Conservation (phyloP, 2,329 filamentous ascomycete species). For the Leptographium flavum region DNA sequence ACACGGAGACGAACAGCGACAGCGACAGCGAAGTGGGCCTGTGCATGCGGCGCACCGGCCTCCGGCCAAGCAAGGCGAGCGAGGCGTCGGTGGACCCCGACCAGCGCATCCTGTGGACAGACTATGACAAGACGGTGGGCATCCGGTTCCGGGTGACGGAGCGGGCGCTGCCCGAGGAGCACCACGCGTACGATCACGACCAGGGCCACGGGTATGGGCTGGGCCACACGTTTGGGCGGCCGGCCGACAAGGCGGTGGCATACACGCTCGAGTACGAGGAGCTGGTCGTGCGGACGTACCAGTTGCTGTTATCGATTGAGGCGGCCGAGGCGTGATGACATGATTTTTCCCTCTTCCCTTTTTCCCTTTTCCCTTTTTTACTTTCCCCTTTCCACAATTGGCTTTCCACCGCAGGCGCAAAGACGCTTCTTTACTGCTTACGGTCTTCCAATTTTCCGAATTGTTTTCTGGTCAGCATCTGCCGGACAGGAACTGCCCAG, state of each 20-base stretch:
- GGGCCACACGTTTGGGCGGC: constrained; percentile 39
- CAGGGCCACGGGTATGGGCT: too few species aligned
- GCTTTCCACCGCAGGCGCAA: too few species aligned
- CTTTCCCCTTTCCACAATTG: too few species aligned
- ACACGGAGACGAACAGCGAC: constrained; percentile 3
- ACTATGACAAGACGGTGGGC: constrained; percentile 46
- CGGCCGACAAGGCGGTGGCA: constrained; percentile 52
- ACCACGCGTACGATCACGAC: too few species aligned
- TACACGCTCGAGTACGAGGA: constrained; percentile 63
- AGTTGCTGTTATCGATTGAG: constrained; percentile 52
- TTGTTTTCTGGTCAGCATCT: too few species aligned
- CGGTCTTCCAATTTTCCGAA: not conserved
- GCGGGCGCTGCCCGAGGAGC: constrained; percentile 20
- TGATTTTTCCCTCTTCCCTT: not conserved
- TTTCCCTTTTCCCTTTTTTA: not conserved
- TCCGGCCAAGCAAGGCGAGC: too few species aligned
- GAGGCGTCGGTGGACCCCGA: too few species aligned
- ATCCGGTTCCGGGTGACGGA: constrained; percentile 51
- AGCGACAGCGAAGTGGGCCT: too few species aligned
- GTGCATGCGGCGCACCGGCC: too few species aligned
- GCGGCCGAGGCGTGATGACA: constrained; percentile 31
- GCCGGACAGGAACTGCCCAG: too few species aligned
- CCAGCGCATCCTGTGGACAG: constrained; percentile 63
- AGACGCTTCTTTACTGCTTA: not conserved
- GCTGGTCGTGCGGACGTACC: constrained; percentile 48